A percentile compares a stretch with the other conserved stretches of the same genome.
Evolutionary conservation across 768 basidiomycete genomes (phyloP).

Genomic region (Mycena chlorophos): DNA sequence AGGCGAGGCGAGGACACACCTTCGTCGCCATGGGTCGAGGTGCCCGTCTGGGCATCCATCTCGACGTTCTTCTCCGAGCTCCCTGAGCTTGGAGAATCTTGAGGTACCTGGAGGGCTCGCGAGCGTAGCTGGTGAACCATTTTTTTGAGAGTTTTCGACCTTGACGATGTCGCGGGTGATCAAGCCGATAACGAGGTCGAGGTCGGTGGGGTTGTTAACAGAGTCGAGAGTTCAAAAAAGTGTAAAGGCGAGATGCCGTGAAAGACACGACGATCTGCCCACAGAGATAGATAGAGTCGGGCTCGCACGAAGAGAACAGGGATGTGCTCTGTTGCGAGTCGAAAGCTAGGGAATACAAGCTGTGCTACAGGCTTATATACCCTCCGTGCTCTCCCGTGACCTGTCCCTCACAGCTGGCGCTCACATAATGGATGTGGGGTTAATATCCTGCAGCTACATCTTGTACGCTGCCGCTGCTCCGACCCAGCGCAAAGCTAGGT

Average conservation of each 20-base stretch:
- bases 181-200: background rate
- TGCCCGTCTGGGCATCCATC: slow-evolving; percentile 6
- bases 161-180: background rate
- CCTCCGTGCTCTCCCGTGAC: background rate
- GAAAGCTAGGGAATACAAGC: background rate
- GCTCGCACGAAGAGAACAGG: background rate
- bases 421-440: too few species aligned
- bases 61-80: background rate
- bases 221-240: slow-evolving; percentile 12
- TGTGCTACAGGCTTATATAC: background rate
- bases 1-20: slow-evolving; percentile 3
- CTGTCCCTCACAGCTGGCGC: background rate
- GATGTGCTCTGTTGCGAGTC: background rate
- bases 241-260: background rate
- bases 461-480: too few species aligned
- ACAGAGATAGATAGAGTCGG: background rate
- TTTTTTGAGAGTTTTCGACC: background rate
- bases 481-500: too few species aligned
- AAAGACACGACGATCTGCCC: background rate
- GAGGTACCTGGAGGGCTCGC: background rate
- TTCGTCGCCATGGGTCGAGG: background rate
- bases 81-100: background rate
- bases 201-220: background rate
- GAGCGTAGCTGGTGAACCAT: background rate
- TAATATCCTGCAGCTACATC: too few species aligned